Base-by-base conservation (phyloP, 768 basidiomycete genomes). In the Suillus tomentosus region DNA sequence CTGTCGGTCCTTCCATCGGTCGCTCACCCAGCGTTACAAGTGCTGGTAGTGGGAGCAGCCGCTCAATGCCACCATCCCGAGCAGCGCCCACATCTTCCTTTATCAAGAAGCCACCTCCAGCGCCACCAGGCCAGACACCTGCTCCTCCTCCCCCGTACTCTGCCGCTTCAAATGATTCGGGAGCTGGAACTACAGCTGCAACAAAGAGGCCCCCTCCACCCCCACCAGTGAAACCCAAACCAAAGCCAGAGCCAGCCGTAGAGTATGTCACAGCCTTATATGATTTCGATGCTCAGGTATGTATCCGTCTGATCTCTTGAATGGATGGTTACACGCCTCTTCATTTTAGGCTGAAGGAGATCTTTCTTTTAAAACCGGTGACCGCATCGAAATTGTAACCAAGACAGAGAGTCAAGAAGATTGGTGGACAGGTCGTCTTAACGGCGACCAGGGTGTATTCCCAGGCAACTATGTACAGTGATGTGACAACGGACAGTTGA, bases 341-440 rank as follows among this genome's bases (percentile, higher is more conserved):
- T 5, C 60, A 24, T n/a, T 34, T 57, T 67, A 92, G 87, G 92
- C 95, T 47, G 94, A 92, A 0, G 96, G 96, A 2, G 96, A 99
- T 76, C 79, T 99, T 62, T 90, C 89, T 1, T 99, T 99, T 80
- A 87, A 82, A 66, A 85, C 87, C 17, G 96, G 96, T 17, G 96
- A 98, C 76, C 81, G 84, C 68, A 98, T 99, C 75, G 94, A 96
- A 78, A 80, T 99, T 61, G 83, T 97, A 42, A 89, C 95, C 76
- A 86, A 85, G 76, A 88, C 90, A 19, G 85, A 84, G 8, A 95
- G 87, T 70, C 73, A 88, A 34, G 94, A 99, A 73, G 96, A 99
- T 73, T 98, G 96, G 96, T 99, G 96, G 96, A 97, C 95, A 34
- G 96, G 96, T 8, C 84, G 85, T 70, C 61, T 96, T 68, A 87